These are phyloP conservation scores for Volutella citrinella DNA, from an alignment of 2,329 filamentous ascomycete genomes.

Conservation along the genomic window DNA sequence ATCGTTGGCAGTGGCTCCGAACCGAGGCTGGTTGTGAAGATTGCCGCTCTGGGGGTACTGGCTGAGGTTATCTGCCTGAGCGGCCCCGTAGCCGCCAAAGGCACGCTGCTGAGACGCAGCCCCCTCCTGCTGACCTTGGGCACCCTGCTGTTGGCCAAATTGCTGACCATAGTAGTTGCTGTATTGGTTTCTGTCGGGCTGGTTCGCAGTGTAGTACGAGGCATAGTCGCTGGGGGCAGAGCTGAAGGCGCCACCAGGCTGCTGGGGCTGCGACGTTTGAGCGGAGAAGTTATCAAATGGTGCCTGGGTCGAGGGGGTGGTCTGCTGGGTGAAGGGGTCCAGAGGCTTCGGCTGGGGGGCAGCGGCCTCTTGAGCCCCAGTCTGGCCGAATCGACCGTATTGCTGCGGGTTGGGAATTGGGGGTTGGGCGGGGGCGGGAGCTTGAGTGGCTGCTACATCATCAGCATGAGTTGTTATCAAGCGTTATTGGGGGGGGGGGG, in stretches of 20 bases:
- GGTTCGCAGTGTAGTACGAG: conserved; percentile 79
- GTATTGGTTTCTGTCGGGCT: conserved; percentile 70
- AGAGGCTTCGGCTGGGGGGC: conserved; percentile 72
- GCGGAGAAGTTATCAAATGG: conserved; percentile 62
- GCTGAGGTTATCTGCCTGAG: conserved; percentile 61
- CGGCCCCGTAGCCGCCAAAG: conserved; percentile 70
- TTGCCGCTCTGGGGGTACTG: conserved; percentile 71
- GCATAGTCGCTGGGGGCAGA: conserved; percentile 78
- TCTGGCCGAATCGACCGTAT: conserved; percentile 68
- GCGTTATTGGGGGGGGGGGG: too few relatives aligned
- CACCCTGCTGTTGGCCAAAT: conserved; percentile 53
- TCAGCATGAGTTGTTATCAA: conserved; percentile 29
- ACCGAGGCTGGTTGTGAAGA: conserved; percentile 55
- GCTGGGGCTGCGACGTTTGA: conserved; percentile 59
- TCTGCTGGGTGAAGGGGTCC: conserved; percentile 81
- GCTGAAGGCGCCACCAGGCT: conserved; percentile 65
- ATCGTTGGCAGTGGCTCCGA: conserved; percentile 57
- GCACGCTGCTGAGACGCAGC: conserved; percentile 68
- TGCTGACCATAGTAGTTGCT: conserved; percentile 73
- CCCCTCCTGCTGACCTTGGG: conserved; percentile 71
- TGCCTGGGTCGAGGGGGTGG: conserved; percentile 43
- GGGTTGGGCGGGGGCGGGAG: conserved; percentile 38
- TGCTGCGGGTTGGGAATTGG: conserved; percentile 59
- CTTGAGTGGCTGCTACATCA: conserved; percentile 10
- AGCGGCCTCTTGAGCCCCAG: conserved; percentile 57